Evolutionary conservation across 805 yeast genomes (phyloP).

Genomic region (Saturnispora halmiae): DNA sequence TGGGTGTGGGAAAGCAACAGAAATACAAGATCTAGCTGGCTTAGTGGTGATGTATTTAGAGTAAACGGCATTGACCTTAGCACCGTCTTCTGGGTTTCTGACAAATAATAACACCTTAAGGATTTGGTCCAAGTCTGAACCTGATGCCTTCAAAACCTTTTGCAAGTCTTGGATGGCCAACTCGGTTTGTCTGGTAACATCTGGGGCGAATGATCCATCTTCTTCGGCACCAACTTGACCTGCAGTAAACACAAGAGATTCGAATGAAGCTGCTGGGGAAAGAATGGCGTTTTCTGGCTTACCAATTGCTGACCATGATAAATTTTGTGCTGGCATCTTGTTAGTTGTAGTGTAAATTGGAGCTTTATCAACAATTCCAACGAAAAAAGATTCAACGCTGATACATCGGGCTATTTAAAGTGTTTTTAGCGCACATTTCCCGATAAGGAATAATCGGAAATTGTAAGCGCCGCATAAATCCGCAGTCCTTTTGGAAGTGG

Average conservation of each 20-base stretch:
- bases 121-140: constrained; percentile 37
- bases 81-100: constrained; percentile 34
- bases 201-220: constrained; percentile 34
- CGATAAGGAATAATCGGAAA: background rate
- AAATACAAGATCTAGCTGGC: constrained; percentile 48
- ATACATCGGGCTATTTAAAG: too few relatives aligned
- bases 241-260: constrained; percentile 22
- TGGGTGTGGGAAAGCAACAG: constrained; percentile 43
- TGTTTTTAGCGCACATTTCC: constrained; percentile 1
- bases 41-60: constrained; percentile 35
- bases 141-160: constrained; percentile 34
- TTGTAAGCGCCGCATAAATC: background rate
- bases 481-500: too few relatives aligned
- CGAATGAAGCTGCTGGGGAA: constrained; percentile 16
- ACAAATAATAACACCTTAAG: constrained; percentile 44
- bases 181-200: constrained; percentile 38
- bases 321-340: constrained; percentile 1
- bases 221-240: constrained; percentile 23
- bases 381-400: too few relatives aligned
- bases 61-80: constrained; percentile 38
- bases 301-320: constrained; percentile 7
- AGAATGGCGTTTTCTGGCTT: constrained; percentile 11
- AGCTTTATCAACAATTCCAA: too few relatives aligned
- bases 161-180: constrained; percentile 37
- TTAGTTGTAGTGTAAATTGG: too few relatives aligned